Evolutionary conservation across 2,329 filamentous ascomycete genomes (phyloP), one percentile per base, ranked within the genome.

Genomic region (Fusarium veterinarium): DNA sequence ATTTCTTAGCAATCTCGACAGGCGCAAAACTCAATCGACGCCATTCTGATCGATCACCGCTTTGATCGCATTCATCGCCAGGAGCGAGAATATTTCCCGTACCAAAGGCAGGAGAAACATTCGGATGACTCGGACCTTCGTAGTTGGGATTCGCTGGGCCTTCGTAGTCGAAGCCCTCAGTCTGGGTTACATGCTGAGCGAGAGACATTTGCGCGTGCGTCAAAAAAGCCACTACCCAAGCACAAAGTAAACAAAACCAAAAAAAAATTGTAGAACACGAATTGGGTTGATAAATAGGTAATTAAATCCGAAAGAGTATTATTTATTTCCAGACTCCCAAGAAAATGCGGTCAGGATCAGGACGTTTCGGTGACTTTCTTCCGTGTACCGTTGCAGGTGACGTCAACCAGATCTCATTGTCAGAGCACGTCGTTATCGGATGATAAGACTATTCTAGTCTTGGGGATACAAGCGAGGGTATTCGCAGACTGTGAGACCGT

Each of bases 91-190:
- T 44, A 10, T 66, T 56, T 6, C 44, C 57, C 0, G 60, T 53
- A 3, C 53, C 57, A 7, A 65, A 69, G 1, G 46, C 51, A 7
- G 41, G 51, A 2, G 28, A 49, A 8, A 62, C 31, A 10, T 3
- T 60, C 3, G 48, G 52, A 13, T 56, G 45, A 14, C 49, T 37
- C n/a, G 55, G 59, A n/a, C 45, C 66, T 58, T 72, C 69, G 2
- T 72, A 73, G 7, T 60, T 72, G 60, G 67, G 60, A 60, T 73
- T 58, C 55, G 76, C 67, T 74, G 72, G 75, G 56, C 75, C 74
- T 67, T 80, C 79, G 52, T 82, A 82, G 67, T 84, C 83, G 68
- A 84, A 81, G 68, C 83, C 83, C 76, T 84, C 82, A 12, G 60
- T 59, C 52, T 82, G 79, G 20, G 82, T 84, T 60, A 84, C 81